These are phyloP conservation scores for Talaromyces sp. DNA, from an alignment of 2,329 filamentous ascomycete species.

Conservation along the genomic window DNA sequence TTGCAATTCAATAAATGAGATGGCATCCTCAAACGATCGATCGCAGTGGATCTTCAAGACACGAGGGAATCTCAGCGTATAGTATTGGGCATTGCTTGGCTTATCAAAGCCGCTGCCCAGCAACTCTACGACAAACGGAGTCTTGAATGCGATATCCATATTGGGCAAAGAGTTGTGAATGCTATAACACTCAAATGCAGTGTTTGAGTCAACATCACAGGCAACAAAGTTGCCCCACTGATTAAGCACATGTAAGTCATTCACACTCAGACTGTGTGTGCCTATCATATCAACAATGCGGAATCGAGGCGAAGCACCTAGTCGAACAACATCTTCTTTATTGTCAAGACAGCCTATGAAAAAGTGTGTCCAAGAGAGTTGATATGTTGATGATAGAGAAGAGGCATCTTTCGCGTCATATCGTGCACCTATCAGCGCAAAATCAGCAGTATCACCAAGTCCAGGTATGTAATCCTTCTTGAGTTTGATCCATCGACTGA, in stretches of 20 bases:
- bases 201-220: slow-evolving; percentile 34
- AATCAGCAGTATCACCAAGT: slow-evolving; percentile 79
- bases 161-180: slow-evolving; percentile 37
- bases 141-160: slow-evolving; percentile 56
- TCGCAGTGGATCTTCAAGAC: slow-evolving; percentile 77
- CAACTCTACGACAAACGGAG: slow-evolving; percentile 74
- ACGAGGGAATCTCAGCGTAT: slow-evolving; percentile 71
- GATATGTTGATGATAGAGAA: slow-evolving; percentile 48
- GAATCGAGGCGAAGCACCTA: slow-evolving; percentile 56
- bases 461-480: slow-evolving; percentile 81
- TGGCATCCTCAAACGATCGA: slow-evolving; percentile 63
- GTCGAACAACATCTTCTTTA: slow-evolving; percentile 55
- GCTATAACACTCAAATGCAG: slow-evolving; percentile 47
- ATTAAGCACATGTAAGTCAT: slow-evolving; percentile 52
- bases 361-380: slow-evolving; percentile 73
- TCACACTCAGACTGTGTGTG: slow-evolving; percentile 46
- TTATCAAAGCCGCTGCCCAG: slow-evolving; percentile 77
- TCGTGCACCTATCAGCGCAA: slow-evolving; percentile 72
- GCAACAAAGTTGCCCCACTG: slow-evolving; percentile 45
- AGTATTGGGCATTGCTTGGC: slow-evolving; percentile 65
- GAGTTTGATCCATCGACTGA: slow-evolving; percentile 67
- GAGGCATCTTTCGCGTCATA: slow-evolving; percentile 64
- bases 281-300: slow-evolving; percentile 64
- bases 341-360: slow-evolving; percentile 74
- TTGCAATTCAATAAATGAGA: slow-evolving; percentile 69